Evolutionary conservation across 495 filamentous ascomycete genomes (phyloP).

Genomic region (Penicillium nucicola): DNA sequence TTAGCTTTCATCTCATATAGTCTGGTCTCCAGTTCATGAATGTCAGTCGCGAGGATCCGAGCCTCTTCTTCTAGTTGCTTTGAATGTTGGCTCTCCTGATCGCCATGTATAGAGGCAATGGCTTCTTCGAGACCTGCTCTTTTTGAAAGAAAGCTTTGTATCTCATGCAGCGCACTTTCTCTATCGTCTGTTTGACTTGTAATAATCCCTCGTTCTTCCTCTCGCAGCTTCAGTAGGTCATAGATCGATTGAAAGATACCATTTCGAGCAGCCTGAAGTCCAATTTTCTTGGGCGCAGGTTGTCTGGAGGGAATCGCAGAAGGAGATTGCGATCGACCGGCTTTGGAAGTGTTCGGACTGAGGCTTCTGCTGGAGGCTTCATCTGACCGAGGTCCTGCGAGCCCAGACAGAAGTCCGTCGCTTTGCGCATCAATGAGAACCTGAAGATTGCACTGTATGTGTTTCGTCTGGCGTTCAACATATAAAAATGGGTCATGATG

Average conservation of each 20-base stretch:
- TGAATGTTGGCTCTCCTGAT: constrained; percentile 33
- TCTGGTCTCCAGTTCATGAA: constrained; percentile 59
- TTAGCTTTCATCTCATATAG: constrained; percentile 65
- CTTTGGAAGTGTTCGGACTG: constrained; percentile 36
- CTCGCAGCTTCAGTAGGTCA: constrained; percentile 67
- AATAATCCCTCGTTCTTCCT: constrained; percentile 65
- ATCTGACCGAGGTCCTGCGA: constrained; percentile 30
- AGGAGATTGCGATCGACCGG: constrained; percentile 18
- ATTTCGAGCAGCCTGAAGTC: constrained; percentile 63
- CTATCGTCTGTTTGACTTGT: constrained; percentile 53
- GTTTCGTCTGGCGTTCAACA: constrained; percentile 43
- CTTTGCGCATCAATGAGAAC: constrained; percentile 80
- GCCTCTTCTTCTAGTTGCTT: constrained; percentile 51
- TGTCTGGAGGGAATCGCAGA: constrained; percentile 62
- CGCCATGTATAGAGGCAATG: constrained; percentile 39
- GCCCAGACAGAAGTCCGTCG: constrained; percentile 61
- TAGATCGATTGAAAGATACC: constrained; percentile 70
- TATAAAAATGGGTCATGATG: constrained; percentile 40
- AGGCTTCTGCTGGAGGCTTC: constrained; percentile 47
- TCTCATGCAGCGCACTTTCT: constrained; percentile 54
- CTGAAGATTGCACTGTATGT: constrained; percentile 75
- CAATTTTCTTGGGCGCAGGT: constrained; percentile 52
- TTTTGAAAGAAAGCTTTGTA: constrained; percentile 59
- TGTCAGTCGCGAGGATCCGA: constrained; percentile 53
- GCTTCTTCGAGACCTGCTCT: constrained; percentile 41